phyloP scores from a whole-genome alignment of 2,329 filamentous ascomycete genomes.

The Verticillium dahliae region DNA sequence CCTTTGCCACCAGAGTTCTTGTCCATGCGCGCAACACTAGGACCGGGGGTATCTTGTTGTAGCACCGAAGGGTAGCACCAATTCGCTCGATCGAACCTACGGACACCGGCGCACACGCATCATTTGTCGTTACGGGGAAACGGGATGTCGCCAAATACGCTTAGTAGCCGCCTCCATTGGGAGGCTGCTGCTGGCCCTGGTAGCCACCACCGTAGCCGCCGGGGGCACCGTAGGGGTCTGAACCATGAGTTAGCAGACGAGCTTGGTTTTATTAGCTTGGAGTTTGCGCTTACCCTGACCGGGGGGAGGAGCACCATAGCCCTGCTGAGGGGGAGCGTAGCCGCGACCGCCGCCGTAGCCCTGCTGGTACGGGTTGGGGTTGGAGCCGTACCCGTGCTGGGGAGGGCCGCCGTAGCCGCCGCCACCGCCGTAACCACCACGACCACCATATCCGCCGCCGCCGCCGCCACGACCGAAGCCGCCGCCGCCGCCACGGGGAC shows the following conservation, averaged over 20 bases:
- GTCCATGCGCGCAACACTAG: slow-evolving; percentile 10
- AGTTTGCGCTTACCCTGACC: slow-evolving; percentile 19
- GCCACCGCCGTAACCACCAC: slow-evolving; percentile 25
- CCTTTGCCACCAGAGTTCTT: neutral
- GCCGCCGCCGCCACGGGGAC: slow-evolving; percentile 53
- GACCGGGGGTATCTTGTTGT: slow-evolving; percentile 14
- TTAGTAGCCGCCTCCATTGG: slow-evolving; percentile 35
- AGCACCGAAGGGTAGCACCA: slow-evolving; percentile 12
- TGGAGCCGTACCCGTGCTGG: slow-evolving; percentile 25
- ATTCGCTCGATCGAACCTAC: slow-evolving; percentile 14
- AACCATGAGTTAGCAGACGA: neutral
- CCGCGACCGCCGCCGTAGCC: slow-evolving; percentile 37
- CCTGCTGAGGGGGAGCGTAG: slow-evolving; percentile 29
- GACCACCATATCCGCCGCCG: slow-evolving; percentile 23
- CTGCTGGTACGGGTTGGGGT: slow-evolving; percentile 29
- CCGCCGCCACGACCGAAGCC: slow-evolving; percentile 34
- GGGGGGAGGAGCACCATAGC: slow-evolving; percentile 28
- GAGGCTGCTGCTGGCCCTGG: slow-evolving; percentile 29
- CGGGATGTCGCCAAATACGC: slow-evolving; percentile 2
- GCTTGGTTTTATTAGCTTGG: neutral
- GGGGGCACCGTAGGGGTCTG: slow-evolving; percentile 3
- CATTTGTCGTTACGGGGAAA: slow-evolving; percentile 12
- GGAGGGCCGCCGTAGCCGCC: slow-evolving; percentile 18
- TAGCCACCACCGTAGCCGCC: slow-evolving; percentile 20
- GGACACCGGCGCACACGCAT: slow-evolving; percentile 10